phyloP scores from a whole-genome alignment of 768 basidiomycete species.

The Amanita muscaria region DNA sequence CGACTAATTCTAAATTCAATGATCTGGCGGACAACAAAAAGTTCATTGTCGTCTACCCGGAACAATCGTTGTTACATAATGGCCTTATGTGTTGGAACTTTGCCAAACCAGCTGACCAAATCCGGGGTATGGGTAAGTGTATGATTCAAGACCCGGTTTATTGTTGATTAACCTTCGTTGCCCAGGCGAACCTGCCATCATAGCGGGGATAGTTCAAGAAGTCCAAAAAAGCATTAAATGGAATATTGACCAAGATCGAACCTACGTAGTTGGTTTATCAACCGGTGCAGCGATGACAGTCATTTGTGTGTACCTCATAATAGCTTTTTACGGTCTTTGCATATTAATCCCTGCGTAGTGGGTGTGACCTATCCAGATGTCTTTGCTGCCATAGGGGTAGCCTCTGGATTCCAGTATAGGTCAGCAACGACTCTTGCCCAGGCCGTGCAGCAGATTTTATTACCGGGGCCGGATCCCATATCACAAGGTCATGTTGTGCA shows the following conservation, averaged over 20 bases:
- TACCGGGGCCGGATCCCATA: neutral
- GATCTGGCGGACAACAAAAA: neutral
- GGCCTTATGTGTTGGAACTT: neutral
- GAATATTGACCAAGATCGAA: neutral
- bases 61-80: neutral
- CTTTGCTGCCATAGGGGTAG: neutral
- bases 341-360: neutral
- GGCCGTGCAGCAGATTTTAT: neutral
- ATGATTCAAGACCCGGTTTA: neutral
- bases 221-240: neutral
- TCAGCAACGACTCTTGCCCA: neutral
- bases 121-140: neutral
- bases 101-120: neutral
- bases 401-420: neutral
- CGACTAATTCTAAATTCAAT: neutral
- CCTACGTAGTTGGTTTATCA: neutral
- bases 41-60: neutral
- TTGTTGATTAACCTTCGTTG: neutral
- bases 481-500: neutral
- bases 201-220: neutral
- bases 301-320: neutral
- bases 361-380: neutral
- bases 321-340: neutral
- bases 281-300: neutral
- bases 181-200: slow-evolving; percentile 1